These are phyloP conservation scores for Dendrocalamus sinicus DNA, from an alignment of 176 grass and related monocot genomes.

Conservation along the genomic window DNA sequence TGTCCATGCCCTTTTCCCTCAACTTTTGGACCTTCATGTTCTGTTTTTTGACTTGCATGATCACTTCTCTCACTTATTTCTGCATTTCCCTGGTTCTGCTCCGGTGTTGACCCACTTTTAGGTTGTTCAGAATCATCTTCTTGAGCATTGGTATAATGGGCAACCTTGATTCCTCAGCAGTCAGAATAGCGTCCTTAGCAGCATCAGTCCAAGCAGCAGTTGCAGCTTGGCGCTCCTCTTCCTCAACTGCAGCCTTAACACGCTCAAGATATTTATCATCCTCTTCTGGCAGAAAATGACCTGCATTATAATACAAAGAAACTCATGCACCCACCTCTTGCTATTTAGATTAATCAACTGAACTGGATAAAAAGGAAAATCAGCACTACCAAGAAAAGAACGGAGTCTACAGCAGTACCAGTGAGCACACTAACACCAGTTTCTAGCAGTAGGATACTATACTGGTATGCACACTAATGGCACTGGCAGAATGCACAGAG, in stretches of 20 bases:
- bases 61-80: conserved; percentile 50
- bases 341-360: background rate
- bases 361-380: background rate
- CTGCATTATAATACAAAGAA: conserved; percentile 47
- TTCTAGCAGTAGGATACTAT: background rate
- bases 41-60: conserved; percentile 33
- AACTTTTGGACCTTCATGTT: conserved; percentile 49
- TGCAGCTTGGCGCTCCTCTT: conserved; percentile 90
- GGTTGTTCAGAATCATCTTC: conserved; percentile 42
- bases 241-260: conserved; percentile 94
- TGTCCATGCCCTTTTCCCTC: conserved; percentile 48
- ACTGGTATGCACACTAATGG: background rate
- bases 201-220: conserved; percentile 75
- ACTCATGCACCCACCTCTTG: conserved; percentile 17
- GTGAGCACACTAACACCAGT: background rate
- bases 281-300: conserved; percentile 98
- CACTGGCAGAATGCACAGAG: background rate
- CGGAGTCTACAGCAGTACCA: background rate
- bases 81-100: conserved; percentile 38
- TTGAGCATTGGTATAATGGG: conserved; percentile 38
- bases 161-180: conserved; percentile 73
- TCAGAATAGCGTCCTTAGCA: conserved; percentile 88
- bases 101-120: conserved; percentile 33
- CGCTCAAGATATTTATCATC: conserved; percentile 95
- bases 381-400: conserved; percentile 26